Conservation (phyloP, 2,329 filamentous ascomycete genomes). For the Cercospora berteroae region DNA sequence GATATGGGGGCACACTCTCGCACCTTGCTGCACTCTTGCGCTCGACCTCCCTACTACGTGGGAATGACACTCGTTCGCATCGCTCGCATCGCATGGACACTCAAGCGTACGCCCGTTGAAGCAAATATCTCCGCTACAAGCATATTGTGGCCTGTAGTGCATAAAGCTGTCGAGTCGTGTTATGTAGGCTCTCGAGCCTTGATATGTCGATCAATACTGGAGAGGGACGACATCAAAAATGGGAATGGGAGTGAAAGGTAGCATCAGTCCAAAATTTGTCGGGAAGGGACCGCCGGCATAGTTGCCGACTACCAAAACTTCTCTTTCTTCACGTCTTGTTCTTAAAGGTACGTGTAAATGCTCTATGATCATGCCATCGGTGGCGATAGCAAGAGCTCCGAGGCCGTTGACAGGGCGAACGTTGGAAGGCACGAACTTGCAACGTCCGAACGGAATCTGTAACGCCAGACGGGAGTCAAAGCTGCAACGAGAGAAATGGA, state of each 20-base stretch:
- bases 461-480: neutral
- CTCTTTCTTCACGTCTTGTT: neutral
- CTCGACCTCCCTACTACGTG: neutral
- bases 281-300: neutral
- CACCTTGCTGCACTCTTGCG: neutral
- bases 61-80: neutral
- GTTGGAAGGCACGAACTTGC: neutral
- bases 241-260: neutral
- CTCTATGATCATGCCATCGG: neutral
- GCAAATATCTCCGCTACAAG: neutral
- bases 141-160: neutral
- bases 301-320: neutral
- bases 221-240: neutral
- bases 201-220: neutral
- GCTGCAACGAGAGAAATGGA: neutral
- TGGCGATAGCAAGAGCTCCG: neutral
- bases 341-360: neutral
- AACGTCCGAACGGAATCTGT: neutral
- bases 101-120: neutral
- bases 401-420: neutral
- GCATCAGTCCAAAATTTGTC: neutral
- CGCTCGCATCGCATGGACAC: neutral
- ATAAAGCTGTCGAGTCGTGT: neutral
- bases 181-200: neutral
- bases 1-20: neutral